Base-by-base conservation (phyloP, 257 asterid species). In the Scutellaria minor region DNA sequence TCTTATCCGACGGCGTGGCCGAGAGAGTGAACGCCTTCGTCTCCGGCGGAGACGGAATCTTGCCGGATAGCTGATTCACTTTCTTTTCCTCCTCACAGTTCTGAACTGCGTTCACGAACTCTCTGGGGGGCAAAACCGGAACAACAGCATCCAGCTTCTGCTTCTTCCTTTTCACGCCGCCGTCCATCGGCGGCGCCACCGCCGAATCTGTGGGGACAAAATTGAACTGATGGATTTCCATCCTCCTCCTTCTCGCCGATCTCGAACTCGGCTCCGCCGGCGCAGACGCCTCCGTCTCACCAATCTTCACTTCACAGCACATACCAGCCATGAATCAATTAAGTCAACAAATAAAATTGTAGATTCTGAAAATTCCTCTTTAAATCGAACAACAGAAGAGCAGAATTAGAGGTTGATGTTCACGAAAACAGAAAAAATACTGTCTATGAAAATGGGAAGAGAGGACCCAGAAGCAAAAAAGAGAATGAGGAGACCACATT, bases 171-270 rank as follows among this genome's bases (percentile, higher is more conserved):
- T 44, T 72, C 0, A 72, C 69, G 47, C 87, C 83, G 52, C 54
- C 60, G 10, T 77, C 86, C 35, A 77, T 8, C 20, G 80, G 79
- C 54, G 87, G 87, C 71, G 92, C 92, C 10, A 86, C 82, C 24
- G 96, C 80, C 0, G 76, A 79, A 64, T 88, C 96, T 2, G 82
- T 72, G 5, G 97, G 88, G 0, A 83, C 81, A 46, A 88, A 83
- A 44, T 87, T 84, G 66, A 92, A 92, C 57, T 87, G 93, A 58
- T 87, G 96, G 75, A 86, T 84, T 63, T 84, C 98, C 89, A 92
- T 83, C 75, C 92, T 80, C 24, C 96, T 74, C 66, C 96, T 75
- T 77, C 95, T 64, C 0, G 95, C 87, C 3, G 93, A 80, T 46
- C 79, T 84, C 3, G 94, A 83, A 47, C 83, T 85, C 3, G 89